Percentiles rank a stretch among this genome's conserved stretches.
Evolutionary conservation across 805 yeast genomes (phyloP).

Genomic region (Starmerella apicola): DNA sequence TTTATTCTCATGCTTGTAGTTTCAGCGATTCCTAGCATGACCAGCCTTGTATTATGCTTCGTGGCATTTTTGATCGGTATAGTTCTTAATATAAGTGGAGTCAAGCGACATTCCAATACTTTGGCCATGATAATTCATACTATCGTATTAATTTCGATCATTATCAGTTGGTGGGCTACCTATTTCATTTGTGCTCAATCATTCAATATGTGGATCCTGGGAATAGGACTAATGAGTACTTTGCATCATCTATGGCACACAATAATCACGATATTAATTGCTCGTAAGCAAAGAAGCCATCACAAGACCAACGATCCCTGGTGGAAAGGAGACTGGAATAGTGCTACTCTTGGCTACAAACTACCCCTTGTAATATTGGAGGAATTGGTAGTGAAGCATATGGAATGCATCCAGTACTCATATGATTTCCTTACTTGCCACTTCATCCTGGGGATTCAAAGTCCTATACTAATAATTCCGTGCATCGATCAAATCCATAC

Average conservation of each 20-base stretch:
- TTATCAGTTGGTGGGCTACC: slow-evolving; percentile 47
- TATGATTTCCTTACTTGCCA: slow-evolving; percentile 87
- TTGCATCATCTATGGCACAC: slow-evolving; percentile 50
- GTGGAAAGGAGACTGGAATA: slow-evolving; percentile 40
- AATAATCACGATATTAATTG: slow-evolving; percentile 35
- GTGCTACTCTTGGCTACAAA: slow-evolving; percentile 68
- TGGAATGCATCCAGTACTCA: slow-evolving; percentile 80
- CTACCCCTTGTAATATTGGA: slow-evolving; percentile 72
- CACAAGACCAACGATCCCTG: slow-evolving; percentile 51
- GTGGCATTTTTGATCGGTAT: slow-evolving; percentile 20
- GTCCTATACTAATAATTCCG: slow-evolving; percentile 71
- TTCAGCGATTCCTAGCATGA: slow-evolving; percentile 14
- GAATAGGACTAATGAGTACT: slow-evolving; percentile 43
- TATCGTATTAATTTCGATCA: slow-evolving; percentile 40
- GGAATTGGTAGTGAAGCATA: slow-evolving; percentile 71
- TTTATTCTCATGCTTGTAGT: slow-evolving; percentile 40
- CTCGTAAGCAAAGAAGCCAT: slow-evolving; percentile 52
- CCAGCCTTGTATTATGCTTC: slow-evolving; percentile 20
- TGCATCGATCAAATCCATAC: slow-evolving; percentile 84
- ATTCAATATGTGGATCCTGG: slow-evolving; percentile 45
- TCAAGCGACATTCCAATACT: neutral
- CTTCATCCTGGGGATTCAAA: slow-evolving; percentile 60
- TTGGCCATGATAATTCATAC: slow-evolving; percentile 48
- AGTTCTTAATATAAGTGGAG: neutral
- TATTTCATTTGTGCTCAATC: slow-evolving; percentile 61